These are phyloP conservation scores for Kwoniella pini DNA, from an alignment of 768 basidiomycete species.

Conservation along the genomic window DNA sequence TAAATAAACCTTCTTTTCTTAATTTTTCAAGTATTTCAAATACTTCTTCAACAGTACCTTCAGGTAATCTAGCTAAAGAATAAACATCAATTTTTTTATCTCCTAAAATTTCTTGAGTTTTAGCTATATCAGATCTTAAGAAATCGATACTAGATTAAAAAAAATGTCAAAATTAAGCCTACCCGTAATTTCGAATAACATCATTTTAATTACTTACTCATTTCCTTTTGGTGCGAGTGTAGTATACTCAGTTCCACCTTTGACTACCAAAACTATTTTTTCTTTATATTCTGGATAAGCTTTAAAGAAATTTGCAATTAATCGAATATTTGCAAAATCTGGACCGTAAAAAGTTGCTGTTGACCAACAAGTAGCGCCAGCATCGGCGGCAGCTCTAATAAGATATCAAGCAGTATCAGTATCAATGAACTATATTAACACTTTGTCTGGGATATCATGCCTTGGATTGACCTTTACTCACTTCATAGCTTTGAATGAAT, in stretches of 20 bases:
- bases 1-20: conserved; percentile 63
- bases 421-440: neutral
- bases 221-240: conserved; percentile 15
- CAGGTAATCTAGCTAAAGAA: conserved; percentile 53
- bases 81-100: conserved; percentile 67
- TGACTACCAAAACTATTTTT: conserved; percentile 60
- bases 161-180: too few species aligned
- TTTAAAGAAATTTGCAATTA: conserved; percentile 61
- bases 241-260: conserved; percentile 53
- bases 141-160: conserved; percentile 57
- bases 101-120: conserved; percentile 58
- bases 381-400: conserved; percentile 48
- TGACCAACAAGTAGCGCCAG: conserved; percentile 48
- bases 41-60: conserved; percentile 58
- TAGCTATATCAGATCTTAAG: conserved; percentile 60
- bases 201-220: conserved; percentile 24
- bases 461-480: conserved; percentile 45
- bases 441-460: too few species aligned
- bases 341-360: conserved; percentile 65
- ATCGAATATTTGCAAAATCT: conserved; percentile 58
- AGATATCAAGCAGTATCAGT: neutral
- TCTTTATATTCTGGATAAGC: conserved; percentile 57
- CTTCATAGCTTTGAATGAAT: conserved; percentile 66
- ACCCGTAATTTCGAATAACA: too few species aligned
- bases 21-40: conserved; percentile 58